Evolutionary conservation across 441 rosid genomes (phyloP).

Genomic region (Croton setiger): DNA sequence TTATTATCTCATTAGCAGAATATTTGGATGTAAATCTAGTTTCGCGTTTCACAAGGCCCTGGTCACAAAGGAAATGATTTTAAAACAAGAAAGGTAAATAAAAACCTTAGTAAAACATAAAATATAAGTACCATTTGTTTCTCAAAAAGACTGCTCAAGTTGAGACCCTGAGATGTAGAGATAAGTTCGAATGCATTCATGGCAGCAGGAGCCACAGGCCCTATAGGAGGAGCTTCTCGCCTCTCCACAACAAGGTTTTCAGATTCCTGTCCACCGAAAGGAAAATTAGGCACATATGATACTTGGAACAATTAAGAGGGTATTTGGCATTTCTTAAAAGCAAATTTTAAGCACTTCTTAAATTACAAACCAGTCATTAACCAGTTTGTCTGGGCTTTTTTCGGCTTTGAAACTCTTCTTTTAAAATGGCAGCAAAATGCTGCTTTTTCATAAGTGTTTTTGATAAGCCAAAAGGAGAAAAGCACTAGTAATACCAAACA

Average conservation of each 20-base stretch:
- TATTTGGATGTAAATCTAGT: conserved; percentile 88
- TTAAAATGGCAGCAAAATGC: too few relatives aligned
- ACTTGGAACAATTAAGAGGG: neutral
- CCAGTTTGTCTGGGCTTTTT: too few relatives aligned
- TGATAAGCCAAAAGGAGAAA: too few relatives aligned
- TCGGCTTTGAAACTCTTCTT: too few relatives aligned
- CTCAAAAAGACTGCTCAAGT: conserved; percentile 86
- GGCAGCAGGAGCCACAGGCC: conserved; percentile 60
- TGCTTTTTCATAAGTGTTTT: too few relatives aligned
- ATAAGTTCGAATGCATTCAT: conserved; percentile 99
- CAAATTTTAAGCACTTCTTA: too few relatives aligned
- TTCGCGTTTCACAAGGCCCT: conserved; percentile 96
- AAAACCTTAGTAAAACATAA: conserved; percentile 3
- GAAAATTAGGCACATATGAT: conserved; percentile 20
- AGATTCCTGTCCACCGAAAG: conserved; percentile 47
- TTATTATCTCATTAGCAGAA: conserved; percentile 85
- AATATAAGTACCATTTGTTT: conserved; percentile 75
- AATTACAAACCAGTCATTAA: too few relatives aligned
- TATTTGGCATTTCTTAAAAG: too few relatives aligned
- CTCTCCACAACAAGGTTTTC: conserved; percentile 87
- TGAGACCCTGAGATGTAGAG: conserved; percentile 95
- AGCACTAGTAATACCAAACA: too few relatives aligned
- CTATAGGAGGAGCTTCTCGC: conserved; percentile 48
- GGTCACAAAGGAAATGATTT: conserved; percentile 23
- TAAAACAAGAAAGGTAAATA: neutral